phyloP scores from a whole-genome alignment of 441 rosid genomes.

The Eugenia klotzschiana region DNA sequence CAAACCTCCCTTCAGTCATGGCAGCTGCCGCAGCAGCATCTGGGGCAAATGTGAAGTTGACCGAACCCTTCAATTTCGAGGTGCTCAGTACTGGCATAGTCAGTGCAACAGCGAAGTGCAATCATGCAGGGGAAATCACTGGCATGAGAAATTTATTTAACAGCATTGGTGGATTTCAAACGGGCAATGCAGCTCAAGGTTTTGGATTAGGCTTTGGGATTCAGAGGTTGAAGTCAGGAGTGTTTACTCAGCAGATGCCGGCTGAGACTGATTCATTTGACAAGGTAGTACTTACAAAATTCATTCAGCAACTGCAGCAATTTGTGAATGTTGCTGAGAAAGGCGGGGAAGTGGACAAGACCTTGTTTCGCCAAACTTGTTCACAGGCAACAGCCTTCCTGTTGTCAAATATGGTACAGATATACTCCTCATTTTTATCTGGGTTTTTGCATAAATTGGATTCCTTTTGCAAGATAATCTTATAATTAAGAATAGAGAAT shows the following conservation, averaged over 20 bases:
- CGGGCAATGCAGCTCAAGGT: conserved; percentile 40
- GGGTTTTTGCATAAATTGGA: not conserved
- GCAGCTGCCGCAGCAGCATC: conserved; percentile 98
- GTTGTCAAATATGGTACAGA: conserved; percentile 78
- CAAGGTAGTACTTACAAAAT: conserved; percentile 68
- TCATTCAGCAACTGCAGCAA: conserved; percentile 85
- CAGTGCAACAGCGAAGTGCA: conserved; percentile 92
- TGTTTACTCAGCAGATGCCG: conserved; percentile 63
- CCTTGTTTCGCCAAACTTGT: conserved; percentile 78
- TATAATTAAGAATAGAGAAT: not conserved
- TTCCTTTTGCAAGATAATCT: not conserved
- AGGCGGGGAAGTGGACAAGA: conserved; percentile 81
- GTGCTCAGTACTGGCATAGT: conserved; percentile 90
- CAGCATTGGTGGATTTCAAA: conserved; percentile 90
- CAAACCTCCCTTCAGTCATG: conserved; percentile 96
- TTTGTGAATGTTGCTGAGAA: conserved; percentile 79
- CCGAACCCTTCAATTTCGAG: conserved; percentile 85
- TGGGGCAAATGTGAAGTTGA: conserved; percentile 76
- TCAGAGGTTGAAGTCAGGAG: conserved; percentile 83
- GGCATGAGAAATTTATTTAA: conserved; percentile 94
- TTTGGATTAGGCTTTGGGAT: conserved; percentile 50
- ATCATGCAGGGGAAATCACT: conserved; percentile 96
- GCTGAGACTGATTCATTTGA: conserved; percentile 78
- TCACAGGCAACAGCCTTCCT: conserved; percentile 93
- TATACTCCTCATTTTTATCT: not conserved